A percentile compares a stretch with the other conserved stretches of the same genome.
Conservation (phyloP, 345 rosid species). For the Eucalyptus curtisii region DNA sequence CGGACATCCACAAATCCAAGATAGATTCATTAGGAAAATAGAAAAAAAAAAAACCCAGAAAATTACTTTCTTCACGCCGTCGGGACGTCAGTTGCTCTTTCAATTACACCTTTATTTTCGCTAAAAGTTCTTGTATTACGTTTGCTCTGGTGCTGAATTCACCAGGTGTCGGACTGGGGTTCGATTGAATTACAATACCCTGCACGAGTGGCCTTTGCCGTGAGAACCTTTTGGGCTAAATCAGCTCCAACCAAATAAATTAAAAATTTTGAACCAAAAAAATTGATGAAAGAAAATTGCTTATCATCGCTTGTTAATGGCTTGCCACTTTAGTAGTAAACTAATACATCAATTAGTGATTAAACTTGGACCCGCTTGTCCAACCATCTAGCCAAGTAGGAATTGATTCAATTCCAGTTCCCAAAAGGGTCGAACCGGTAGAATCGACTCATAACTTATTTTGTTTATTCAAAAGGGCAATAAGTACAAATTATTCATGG, state of each 20-base stretch:
- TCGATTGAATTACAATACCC: not conserved
- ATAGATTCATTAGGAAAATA: not conserved
- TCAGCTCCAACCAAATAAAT: not conserved
- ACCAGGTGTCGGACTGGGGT: not conserved
- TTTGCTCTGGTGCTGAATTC: not conserved
- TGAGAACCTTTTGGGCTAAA: not conserved
- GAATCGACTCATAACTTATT: not conserved
- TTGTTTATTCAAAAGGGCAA: not conserved
- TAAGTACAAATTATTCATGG: not conserved
- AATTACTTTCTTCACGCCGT: not conserved
- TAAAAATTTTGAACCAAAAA: not conserved
- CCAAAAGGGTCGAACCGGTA: rapidly evolving
- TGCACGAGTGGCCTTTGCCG: not conserved
- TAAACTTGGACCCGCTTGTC: not conserved
- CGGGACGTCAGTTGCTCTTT: not conserved
- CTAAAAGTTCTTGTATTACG: not conserved
- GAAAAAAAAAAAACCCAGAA: not conserved
- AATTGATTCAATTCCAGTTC: rapidly evolving
- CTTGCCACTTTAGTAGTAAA: not conserved
- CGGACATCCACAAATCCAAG: not conserved
- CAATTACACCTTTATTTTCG: not conserved
- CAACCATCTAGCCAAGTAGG: not conserved
- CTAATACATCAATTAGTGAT: not conserved
- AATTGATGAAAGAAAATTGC: not conserved
- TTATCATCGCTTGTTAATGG: not conserved